These are phyloP conservation scores for Termitomyces bulborhizus DNA, from an alignment of 768 basidiomycete genomes.

Conservation along the genomic window DNA sequence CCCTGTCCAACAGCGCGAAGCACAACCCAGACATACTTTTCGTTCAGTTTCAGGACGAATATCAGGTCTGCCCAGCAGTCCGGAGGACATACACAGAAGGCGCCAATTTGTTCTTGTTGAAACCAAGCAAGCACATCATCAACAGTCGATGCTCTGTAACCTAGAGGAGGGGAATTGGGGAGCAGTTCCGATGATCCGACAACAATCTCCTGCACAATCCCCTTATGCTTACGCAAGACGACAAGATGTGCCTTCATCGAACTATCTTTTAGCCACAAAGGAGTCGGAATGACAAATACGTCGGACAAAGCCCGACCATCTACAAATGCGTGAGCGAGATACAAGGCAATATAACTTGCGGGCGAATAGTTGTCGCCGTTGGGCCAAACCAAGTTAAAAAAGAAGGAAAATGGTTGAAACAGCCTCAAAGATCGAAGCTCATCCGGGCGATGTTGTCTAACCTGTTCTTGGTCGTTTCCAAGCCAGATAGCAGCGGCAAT, in stretches of 20 bases:
- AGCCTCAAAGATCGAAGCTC: neutral
- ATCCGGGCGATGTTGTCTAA: neutral
- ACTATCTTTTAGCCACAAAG: neutral
- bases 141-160: neutral
- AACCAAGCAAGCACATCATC: neutral
- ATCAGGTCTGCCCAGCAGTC: neutral
- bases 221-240: neutral
- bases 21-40: neutral
- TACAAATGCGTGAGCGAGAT: neutral
- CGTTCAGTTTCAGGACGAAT: neutral
- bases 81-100: neutral
- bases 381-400: neutral
- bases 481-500: slow-evolving; percentile 4
- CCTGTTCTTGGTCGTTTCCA: neutral
- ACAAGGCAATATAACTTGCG: neutral
- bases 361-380: neutral
- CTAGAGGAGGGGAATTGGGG: neutral
- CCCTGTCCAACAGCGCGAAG: too few species aligned
- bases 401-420: neutral
- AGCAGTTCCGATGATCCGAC: slow-evolving; percentile 1
- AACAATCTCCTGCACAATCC: neutral
- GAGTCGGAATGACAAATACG: neutral
- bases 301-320: neutral
- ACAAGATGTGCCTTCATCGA: neutral
- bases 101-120: neutral